phyloP scores from a whole-genome alignment of 805 yeast species.

The Zygoascus ofunaensis region DNA sequence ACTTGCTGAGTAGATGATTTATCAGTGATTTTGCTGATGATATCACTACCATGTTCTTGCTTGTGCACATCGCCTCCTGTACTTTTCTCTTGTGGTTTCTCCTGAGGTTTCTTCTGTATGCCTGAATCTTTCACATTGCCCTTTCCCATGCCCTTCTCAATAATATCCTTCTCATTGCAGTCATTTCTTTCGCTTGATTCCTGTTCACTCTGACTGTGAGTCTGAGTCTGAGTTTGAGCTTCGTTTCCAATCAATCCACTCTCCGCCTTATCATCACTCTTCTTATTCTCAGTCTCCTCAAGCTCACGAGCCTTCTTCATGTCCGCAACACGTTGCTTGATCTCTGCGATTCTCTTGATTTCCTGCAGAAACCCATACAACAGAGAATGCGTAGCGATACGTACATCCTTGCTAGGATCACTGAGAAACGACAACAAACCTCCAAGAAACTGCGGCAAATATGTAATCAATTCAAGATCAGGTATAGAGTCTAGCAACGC shows the following conservation, averaged over 20 bases:
- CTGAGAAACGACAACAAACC: slow-evolving; percentile 73
- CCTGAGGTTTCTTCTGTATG: no score
- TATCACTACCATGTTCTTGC: no score
- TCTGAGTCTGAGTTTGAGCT: neutral
- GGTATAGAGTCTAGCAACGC: slow-evolving; percentile 89
- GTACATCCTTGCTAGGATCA: slow-evolving; percentile 77
- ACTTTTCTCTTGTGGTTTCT: no score
- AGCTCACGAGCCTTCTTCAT: neutral
- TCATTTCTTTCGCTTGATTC: no score
- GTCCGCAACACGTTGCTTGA: slow-evolving; percentile 37
- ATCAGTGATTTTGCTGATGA: no score
- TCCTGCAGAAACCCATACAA: slow-evolving; percentile 70
- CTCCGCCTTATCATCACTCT: neutral
- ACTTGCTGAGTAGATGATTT: no score
- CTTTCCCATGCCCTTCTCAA: no score
- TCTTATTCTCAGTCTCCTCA: neutral
- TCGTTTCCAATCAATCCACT: neutral
- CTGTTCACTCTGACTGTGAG: no score
- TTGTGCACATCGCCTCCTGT: no score
- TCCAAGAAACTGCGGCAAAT: slow-evolving; percentile 80
- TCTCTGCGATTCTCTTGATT: slow-evolving; percentile 63
- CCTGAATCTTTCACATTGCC: no score
- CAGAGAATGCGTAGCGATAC: slow-evolving; percentile 74
- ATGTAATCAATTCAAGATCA: slow-evolving; percentile 76
- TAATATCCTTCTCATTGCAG: no score